A percentile compares a stretch with the other conserved stretches of the same genome.
Conservation (phyloP, 2,329 filamentous ascomycete genomes). For the Aspergillus luchuensis region DNA sequence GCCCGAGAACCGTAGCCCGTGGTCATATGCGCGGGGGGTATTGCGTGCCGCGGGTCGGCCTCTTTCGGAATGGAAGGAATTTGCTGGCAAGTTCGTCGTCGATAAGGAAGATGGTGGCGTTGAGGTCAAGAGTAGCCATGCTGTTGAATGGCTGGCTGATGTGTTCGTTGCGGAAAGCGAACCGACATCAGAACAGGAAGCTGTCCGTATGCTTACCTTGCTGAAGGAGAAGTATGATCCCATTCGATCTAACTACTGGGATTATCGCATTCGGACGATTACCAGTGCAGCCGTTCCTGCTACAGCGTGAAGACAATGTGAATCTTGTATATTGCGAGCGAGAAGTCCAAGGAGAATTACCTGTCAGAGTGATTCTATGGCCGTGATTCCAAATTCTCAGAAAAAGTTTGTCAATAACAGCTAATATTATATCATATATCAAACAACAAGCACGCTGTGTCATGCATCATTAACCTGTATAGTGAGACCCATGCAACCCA, state of each 20-base stretch:
- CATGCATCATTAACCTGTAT: slow-evolving; percentile 1
- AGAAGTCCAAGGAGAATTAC: neutral
- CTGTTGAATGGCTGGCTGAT: slow-evolving; percentile 55
- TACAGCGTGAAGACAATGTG: slow-evolving; percentile 19
- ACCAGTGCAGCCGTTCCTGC: slow-evolving; percentile 22
- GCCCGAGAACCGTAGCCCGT: slow-evolving; percentile 91
- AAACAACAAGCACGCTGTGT: neutral
- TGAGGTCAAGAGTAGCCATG: slow-evolving; percentile 62
- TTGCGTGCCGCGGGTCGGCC: slow-evolving; percentile 64
- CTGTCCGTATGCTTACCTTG: slow-evolving; percentile 69
- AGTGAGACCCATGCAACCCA: neutral
- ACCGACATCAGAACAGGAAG: slow-evolving; percentile 51
- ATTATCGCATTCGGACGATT: slow-evolving; percentile 64
- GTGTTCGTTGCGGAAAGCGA: slow-evolving; percentile 46
- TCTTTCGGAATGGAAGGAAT: slow-evolving; percentile 53
- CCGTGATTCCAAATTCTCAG: neutral
- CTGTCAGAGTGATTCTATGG: neutral
- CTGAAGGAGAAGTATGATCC: slow-evolving; percentile 87
- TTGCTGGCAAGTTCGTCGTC: slow-evolving; percentile 58
- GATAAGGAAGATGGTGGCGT: slow-evolving; percentile 45
- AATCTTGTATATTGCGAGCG: neutral
- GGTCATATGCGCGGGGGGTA: slow-evolving; percentile 86
- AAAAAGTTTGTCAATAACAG: neutral
- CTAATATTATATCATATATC: neutral
- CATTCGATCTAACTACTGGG: slow-evolving; percentile 90